Evolutionary conservation across 2,329 filamentous ascomycete genomes (phyloP).

Genomic region (Hirsutella minnesotensis): DNA sequence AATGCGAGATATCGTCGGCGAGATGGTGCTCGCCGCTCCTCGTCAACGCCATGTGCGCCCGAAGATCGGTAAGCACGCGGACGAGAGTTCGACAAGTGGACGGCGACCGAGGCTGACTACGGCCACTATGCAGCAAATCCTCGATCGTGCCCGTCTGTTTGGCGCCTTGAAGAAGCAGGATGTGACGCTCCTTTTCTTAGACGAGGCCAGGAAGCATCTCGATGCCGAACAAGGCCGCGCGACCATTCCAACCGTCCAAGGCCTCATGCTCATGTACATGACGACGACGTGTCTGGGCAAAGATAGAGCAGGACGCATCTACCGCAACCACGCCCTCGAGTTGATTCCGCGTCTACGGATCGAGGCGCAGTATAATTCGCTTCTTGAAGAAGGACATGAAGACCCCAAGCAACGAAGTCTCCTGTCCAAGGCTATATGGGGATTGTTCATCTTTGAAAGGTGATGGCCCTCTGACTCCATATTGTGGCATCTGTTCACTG

Average conservation of each 20-base stretch:
- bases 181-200: background rate
- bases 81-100: background rate
- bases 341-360: background rate
- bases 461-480: background rate
- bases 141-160: background rate
- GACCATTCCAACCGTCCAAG: slow-evolving; percentile 1
- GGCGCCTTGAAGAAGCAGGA: background rate
- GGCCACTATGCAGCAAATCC: background rate
- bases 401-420: background rate
- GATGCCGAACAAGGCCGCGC: background rate
- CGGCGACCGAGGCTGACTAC: background rate
- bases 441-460: background rate
- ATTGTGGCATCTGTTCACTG: background rate
- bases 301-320: slow-evolving; percentile 1
- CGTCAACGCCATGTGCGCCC: slow-evolving; percentile 2
- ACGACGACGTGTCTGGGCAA: background rate
- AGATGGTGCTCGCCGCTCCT: slow-evolving; percentile 1
- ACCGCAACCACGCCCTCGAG: background rate
- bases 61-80: background rate
- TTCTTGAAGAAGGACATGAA: background rate
- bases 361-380: background rate
- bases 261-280: slow-evolving; percentile 2
- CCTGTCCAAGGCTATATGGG: background rate
- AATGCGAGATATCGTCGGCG: background rate
- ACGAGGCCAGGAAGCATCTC: background rate